These are phyloP conservation scores for Cnidoscolus chayamansa DNA, from an alignment of 441 rosid genomes.

Conservation along the genomic window DNA sequence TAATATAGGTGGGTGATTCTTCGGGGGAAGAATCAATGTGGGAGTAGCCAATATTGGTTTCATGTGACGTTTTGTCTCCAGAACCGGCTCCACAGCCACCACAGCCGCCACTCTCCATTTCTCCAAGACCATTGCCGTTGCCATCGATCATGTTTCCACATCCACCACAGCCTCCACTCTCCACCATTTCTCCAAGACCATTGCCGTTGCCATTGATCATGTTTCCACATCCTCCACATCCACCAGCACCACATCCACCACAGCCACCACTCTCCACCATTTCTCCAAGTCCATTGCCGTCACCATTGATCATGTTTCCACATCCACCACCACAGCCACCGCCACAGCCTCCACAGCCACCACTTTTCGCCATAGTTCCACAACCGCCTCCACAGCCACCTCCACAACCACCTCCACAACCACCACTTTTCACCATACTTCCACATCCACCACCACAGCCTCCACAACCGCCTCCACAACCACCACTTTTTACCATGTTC, in stretches of 20 bases:
- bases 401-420: slow-evolving; percentile 10
- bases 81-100: no score
- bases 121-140: slow-evolving; percentile 20
- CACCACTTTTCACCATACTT: neutral
- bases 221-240: neutral
- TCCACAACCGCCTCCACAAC: slow-evolving; percentile 25
- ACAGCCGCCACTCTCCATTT: no score
- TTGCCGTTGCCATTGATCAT: slow-evolving; percentile 20
- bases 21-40: slow-evolving; percentile 15
- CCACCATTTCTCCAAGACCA: slow-evolving; percentile 15
- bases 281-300: slow-evolving; percentile 2
- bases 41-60: slow-evolving; percentile 11
- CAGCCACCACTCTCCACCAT: slow-evolving; percentile 22
- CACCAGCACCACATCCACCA: slow-evolving; percentile 29
- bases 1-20: slow-evolving; percentile 12
- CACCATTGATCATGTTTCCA: slow-evolving; percentile 12
- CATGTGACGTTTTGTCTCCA: neutral
- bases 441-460: slow-evolving; percentile 26
- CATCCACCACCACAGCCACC: slow-evolving; percentile 26
- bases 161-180: no score
- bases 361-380: slow-evolving; percentile 16
- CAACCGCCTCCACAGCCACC: slow-evolving; percentile 29
- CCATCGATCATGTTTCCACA: slow-evolving; percentile 11
- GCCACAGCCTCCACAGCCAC: slow-evolving; percentile 26
- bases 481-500: neutral